A percentile compares a stretch with the other conserved stretches of the same genome.
phyloP scores from a whole-genome alignment of 2,329 filamentous ascomycete species.

The Tolypocladium sp. region DNA sequence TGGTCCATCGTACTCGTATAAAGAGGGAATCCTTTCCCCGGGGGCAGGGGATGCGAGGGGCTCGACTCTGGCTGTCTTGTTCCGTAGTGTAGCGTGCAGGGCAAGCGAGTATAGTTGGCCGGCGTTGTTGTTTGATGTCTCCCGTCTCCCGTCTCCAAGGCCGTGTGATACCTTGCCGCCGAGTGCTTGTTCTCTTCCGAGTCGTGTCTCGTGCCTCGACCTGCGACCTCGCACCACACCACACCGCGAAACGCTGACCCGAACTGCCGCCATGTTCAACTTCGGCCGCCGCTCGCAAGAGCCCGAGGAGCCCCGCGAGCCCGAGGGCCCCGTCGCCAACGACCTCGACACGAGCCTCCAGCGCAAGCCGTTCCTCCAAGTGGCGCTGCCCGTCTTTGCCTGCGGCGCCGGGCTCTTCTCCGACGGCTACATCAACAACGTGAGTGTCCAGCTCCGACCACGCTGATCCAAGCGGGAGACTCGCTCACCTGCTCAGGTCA shows the following conservation, averaged over 20 bases:
- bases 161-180: neutral
- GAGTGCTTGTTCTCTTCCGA: neutral
- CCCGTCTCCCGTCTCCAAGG: neutral
- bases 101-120: neutral
- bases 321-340: neutral
- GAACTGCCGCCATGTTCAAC: conserved; percentile 1
- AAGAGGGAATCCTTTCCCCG: neutral
- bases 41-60: neutral
- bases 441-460: conserved; percentile 21
- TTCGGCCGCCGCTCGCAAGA: neutral
- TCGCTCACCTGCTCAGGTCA: conserved; percentile 48
- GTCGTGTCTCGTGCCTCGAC: neutral
- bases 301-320: neutral
- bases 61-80: neutral
- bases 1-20: neutral
- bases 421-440: conserved; percentile 86
- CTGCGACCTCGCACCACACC: neutral
- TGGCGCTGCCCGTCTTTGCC: conserved; percentile 61
- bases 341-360: conserved; percentile 3
- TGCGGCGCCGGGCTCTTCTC: conserved; percentile 86
- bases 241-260: neutral
- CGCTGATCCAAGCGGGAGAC: neutral
- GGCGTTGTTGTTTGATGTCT: neutral
- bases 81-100: neutral
- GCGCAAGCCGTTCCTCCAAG: conserved; percentile 11